These are phyloP conservation scores for Sarocladium kiliense DNA, from an alignment of 2,329 filamentous ascomycete species.

Conservation along the genomic window DNA sequence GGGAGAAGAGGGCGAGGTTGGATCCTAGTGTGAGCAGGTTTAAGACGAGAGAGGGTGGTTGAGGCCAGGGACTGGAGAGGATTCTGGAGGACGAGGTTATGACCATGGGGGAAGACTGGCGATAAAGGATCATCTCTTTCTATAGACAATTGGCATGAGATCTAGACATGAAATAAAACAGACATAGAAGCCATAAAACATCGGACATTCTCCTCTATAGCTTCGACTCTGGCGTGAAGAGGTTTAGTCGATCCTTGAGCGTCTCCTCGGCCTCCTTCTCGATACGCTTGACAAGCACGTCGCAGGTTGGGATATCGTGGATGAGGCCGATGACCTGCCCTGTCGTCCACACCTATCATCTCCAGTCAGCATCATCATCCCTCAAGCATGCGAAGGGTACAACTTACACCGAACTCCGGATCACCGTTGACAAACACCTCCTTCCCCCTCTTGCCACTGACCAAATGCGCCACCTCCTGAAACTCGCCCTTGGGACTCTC, in stretches of 20 bases:
- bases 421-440: constrained; percentile 93
- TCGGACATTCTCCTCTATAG: constrained; percentile 24
- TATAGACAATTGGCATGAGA: not conserved
- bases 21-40: not conserved
- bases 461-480: constrained; percentile 76
- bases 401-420: constrained; percentile 77
- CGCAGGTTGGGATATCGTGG: constrained; percentile 75
- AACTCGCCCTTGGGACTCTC: constrained; percentile 85
- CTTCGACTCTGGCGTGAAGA: constrained; percentile 55
- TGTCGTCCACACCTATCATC: constrained; percentile 80
- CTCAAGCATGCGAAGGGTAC: not conserved
- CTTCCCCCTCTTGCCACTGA: constrained; percentile 85
- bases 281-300: constrained; percentile 63
- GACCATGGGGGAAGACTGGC: not conserved
- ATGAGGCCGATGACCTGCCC: constrained; percentile 92
- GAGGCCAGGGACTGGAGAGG: too few relatives aligned
- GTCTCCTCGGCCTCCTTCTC: constrained; percentile 70
- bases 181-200: too few relatives aligned
- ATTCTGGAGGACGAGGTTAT: too few relatives aligned
- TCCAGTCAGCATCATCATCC: constrained; percentile 12
- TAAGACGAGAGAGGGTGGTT: not conserved
- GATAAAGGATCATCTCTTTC: not conserved
- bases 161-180: not conserved
- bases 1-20: not conserved
- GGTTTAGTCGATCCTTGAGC: constrained; percentile 51